phyloP scores from a whole-genome alignment of 768 basidiomycete species.

The Rhizopogon sp. region DNA sequence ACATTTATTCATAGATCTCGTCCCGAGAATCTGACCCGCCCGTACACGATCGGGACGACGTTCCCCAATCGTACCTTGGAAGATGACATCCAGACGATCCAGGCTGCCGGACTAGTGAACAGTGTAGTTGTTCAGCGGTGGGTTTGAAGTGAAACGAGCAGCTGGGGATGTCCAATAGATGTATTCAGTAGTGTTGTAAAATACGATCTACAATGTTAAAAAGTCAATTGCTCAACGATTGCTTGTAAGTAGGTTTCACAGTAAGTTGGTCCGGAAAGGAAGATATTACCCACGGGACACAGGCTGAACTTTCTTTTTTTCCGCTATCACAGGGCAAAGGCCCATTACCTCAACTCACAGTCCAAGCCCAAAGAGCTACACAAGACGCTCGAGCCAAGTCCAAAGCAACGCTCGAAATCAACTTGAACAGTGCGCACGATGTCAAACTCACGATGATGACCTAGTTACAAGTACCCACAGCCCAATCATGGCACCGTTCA shows the following conservation, averaged over 20 bases:
- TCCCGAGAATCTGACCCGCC: constrained; percentile 54
- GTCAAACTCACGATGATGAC: no score
- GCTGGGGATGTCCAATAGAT: background rate
- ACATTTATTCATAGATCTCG: constrained; percentile 45
- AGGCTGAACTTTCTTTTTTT: constrained; percentile 8
- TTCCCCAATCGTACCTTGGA: constrained; percentile 80
- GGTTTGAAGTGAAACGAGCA: constrained; percentile 31
- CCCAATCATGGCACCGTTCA: constrained; percentile 76
- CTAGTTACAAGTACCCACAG: background rate
- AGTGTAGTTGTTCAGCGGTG: constrained; percentile 85
- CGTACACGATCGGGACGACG: constrained; percentile 81
- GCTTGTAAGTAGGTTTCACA: no score
- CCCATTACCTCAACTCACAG: constrained; percentile 1
- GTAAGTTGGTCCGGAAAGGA: background rate
- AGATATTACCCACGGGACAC: background rate
- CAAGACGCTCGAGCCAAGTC: background rate
- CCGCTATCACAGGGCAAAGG: background rate
- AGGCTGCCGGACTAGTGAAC: constrained; percentile 68
- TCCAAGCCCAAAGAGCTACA: background rate
- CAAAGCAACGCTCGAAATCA: background rate
- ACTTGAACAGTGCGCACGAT: background rate
- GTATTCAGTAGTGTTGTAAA: background rate
- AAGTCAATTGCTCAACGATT: no score
- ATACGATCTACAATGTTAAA: background rate
- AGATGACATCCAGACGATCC: constrained; percentile 60